Evolutionary conservation across 768 basidiomycete genomes (phyloP), one percentile per base, ranked within the genome.

Genomic region (Mycena galericulata): DNA sequence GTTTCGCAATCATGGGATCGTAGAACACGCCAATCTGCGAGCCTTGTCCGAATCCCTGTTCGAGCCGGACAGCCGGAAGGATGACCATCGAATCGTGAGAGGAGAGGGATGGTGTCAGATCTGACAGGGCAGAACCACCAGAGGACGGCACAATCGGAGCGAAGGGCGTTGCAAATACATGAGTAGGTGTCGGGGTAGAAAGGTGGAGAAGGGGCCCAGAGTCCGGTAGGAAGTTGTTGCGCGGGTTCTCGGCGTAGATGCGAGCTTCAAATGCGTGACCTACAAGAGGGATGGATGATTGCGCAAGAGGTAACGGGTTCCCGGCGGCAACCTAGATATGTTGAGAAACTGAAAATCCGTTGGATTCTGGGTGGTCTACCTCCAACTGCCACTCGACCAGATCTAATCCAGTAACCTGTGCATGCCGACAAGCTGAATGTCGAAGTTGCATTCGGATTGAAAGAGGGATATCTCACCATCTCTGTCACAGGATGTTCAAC

Each of bases 341-440:
- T 43, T 36, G 57, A 63, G 36, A 46, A 18, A 46, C 30, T 11
- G 30, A 17, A 12, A 20, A n/a, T 26, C 15, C 32, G 26, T 30
- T 22, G 3, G 32, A 18, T 26, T 9, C 29, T 27, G 3, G 22
- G 15, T 64, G 40, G 43, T 41, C 51, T 74, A 90, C 94, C 83
- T 95, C 92, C 24, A 98, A 83, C 75, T 98, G 96, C 96, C 96
- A 97, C 79, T 97, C 92, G 10, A 98, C 96, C 6, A 98, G 89
- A 74, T 98, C 96, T 27, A 96, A 84, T 1, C 95, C 95, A 1
- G 96, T 98, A 56, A 98, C 89, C 68, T 70, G 41, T 49, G 15
- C 18, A 50, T 43, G 18, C 22, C 34, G 34, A 27, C 15, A 10
- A 17, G 32, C 50, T 36, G 41, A 32, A 51, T 34, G 27, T 43